These are phyloP conservation scores for Leptodermis oblonga DNA, from an alignment of 257 asterid species.

Conservation along the genomic window DNA sequence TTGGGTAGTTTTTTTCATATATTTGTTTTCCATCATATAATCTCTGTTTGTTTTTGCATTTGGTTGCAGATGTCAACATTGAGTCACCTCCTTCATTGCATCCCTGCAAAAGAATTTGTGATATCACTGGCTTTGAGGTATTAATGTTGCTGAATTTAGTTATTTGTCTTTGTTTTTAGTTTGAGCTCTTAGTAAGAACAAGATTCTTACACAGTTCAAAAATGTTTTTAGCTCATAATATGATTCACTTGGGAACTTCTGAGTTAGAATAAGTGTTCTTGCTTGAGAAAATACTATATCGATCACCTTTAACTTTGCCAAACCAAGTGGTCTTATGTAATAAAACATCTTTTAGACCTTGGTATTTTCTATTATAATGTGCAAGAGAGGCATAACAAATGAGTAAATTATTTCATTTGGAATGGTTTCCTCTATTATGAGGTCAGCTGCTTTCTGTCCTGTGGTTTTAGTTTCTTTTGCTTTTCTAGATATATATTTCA, in stretches of 20 bases:
- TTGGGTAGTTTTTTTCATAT: neutral
- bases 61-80: conserved; percentile 58
- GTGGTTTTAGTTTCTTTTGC: neutral
- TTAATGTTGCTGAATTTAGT: neutral
- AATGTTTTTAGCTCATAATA: neutral
- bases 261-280: neutral
- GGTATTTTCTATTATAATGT: neutral
- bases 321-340: neutral
- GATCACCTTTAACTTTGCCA: neutral
- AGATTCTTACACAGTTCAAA: neutral
- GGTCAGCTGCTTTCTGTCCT: neutral
- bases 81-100: conserved; percentile 84
- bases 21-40: no score
- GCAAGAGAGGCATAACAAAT: neutral
- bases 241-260: neutral
- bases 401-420: neutral
- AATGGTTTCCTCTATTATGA: neutral
- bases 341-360: neutral
- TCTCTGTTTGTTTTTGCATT: neutral
- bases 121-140: conserved; percentile 92
- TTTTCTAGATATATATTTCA: neutral
- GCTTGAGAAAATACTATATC: neutral
- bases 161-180: neutral
- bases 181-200: neutral
- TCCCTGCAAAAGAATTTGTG: conserved; percentile 85